These are phyloP conservation scores for Alternaria gansuensis DNA, from an alignment of 2,329 filamentous ascomycete species.

Conservation along the genomic window DNA sequence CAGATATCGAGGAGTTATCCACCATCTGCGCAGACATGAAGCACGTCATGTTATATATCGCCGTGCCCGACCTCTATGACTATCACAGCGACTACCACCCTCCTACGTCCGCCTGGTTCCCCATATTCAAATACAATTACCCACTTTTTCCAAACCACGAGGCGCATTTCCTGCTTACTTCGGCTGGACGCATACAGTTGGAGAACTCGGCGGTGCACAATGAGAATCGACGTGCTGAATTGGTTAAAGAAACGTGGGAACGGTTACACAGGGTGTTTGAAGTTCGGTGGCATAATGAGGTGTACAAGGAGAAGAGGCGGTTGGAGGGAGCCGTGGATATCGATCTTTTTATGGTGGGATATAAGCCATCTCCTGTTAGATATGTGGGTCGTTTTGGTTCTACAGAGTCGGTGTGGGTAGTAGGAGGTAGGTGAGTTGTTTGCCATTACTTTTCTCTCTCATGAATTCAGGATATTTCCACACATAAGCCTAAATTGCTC, in stretches of 20 bases:
- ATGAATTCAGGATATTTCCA: no score
- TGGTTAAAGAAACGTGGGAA: neutral
- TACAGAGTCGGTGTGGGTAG: no score
- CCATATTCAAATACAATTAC: neutral
- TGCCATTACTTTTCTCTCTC: neutral
- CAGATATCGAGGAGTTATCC: neutral
- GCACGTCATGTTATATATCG: neutral
- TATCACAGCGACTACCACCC: neutral
- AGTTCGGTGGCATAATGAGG: neutral
- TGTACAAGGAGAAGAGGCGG: neutral
- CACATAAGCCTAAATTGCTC: neutral
- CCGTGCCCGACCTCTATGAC: neutral
- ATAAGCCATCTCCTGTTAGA: neutral
- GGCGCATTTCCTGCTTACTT: neutral
- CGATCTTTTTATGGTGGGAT: neutral
- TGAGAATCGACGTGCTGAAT: neutral
- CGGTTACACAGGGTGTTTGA: neutral
- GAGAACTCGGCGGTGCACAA: neutral
- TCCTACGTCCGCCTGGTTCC: neutral
- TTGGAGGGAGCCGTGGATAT: neutral
- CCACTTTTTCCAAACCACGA: neutral
- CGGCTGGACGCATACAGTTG: neutral
- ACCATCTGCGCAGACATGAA: neutral
- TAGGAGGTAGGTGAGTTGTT: no score
- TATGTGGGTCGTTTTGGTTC: no score